phyloP scores from a whole-genome alignment of 2,329 filamentous ascomycete genomes.

The Alternaria brassicicola region DNA sequence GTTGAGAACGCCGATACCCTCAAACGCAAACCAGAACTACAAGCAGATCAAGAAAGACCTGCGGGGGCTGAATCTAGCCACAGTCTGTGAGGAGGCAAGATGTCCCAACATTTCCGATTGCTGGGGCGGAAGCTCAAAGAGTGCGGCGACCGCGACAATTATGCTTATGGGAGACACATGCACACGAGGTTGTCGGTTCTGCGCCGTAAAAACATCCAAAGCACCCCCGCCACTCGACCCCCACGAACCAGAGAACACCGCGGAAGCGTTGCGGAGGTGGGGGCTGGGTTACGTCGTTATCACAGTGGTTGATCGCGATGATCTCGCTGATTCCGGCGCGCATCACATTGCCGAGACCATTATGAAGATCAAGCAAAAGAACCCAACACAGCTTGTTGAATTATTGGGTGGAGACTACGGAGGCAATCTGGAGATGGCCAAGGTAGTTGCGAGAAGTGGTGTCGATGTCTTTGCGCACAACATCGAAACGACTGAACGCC shows the following conservation, averaged over 20 bases:
- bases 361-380: constrained; percentile 81
- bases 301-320: constrained; percentile 92
- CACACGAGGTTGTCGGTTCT: constrained; percentile 94
- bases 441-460: constrained; percentile 81
- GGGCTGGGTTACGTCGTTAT: constrained; percentile 95
- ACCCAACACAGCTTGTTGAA: constrained; percentile 77
- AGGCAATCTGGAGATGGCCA: constrained; percentile 86
- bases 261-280: constrained; percentile 91
- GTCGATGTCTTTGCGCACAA: constrained; percentile 98
- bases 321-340: constrained; percentile 86
- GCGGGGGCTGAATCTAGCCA: constrained; percentile 86
- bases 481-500: constrained; percentile 88
- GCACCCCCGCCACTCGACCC: constrained; percentile 81
- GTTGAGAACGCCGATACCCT: constrained; percentile 95
- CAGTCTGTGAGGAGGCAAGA: constrained; percentile 95
- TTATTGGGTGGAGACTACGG: constrained; percentile 85
- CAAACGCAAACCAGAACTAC: constrained; percentile 79
- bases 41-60: constrained; percentile 95
- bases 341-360: constrained; percentile 93
- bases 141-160: constrained; percentile 92
- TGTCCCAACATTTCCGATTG: constrained; percentile 98
- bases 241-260: constrained; percentile 95
- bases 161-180: constrained; percentile 99
- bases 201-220: constrained; percentile 89
- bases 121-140: constrained; percentile 91